Base-by-base conservation (phyloP, 192 early-diverging fungal genomes). In the Entomortierella lignicola region DNA sequence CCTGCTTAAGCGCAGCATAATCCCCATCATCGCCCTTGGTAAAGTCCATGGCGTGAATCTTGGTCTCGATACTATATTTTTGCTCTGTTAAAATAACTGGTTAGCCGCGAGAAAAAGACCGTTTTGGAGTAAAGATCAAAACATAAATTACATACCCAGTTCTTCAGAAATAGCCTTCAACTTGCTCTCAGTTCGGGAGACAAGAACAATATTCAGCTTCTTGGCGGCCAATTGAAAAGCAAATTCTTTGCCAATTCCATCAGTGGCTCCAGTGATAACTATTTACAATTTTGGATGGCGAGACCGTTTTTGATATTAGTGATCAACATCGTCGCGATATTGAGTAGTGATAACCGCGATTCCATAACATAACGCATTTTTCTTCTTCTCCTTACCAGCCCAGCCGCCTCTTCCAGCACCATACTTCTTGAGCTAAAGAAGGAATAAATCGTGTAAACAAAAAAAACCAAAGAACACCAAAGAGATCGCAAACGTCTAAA, bases 221-320 rank as follows among this genome's bases (percentile, higher is more conserved):
- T 89, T 89, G 56, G 89, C 84, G 34, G 95, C 95, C 34, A 99
- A 85, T 82, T 99, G 95, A 50, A 89, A 70, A n/a, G 96, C 95
- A 64, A 96, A 95, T 81, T 97, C 95, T 64, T 91, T 94, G 32
- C 98, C 98, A 81, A 99, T 94, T 57, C 97, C 98, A 80, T 97
- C 98, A 18, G 96, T 95, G 32, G 95, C 96, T 55, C 98, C 98
- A 37, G 98, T 99, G 31, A 99, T 89, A 51, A 98, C 92, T 89
- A 69, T 20, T n/a, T n/a, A n/a, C n/a, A n/a, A n/a, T n/a, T n/a
- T n/a, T n/a, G n/a, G 23, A 27, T 8, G n/a, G n/a, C 12, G 15
- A 10, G 48, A 31, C 5, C 17, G 4, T n/a, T n/a, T n/a, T n/a
- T 23, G 53, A 54, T n/a, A 54, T 54, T 30, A 17, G 54, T 30